These are phyloP conservation scores for Przewalskia tangutica DNA, from an alignment of 257 asterid genomes.

Conservation along the genomic window DNA sequence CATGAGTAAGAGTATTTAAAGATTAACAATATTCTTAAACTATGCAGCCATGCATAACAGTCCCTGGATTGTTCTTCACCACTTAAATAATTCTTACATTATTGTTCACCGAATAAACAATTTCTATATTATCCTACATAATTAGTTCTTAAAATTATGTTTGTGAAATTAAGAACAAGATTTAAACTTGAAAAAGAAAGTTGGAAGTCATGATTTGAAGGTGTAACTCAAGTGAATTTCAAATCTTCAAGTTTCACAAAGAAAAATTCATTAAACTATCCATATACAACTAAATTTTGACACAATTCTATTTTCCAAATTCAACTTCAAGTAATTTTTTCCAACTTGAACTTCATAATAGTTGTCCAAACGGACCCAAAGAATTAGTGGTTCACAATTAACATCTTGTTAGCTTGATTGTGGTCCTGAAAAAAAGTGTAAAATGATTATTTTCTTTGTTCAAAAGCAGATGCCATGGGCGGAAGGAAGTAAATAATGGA, in stretches of 20 bases:
- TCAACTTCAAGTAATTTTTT: neutral
- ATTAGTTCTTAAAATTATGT: neutral
- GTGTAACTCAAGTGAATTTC: neutral
- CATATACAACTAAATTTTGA: too few species aligned
- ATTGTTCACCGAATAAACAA: neutral
- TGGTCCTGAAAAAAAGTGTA: neutral
- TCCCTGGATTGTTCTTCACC: neutral
- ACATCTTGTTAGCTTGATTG: neutral
- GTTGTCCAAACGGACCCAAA: neutral
- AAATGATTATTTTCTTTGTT: slow-evolving; percentile 1
- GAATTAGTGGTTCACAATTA: neutral
- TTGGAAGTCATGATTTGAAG: neutral
- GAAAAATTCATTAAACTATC: neutral
- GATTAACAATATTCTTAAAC: too few species aligned
- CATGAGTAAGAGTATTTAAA: too few species aligned
- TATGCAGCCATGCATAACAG: too few species aligned
- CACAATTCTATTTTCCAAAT: too few species aligned
- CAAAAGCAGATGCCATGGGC: neutral
- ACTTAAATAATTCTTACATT: neutral
- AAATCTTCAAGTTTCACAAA: neutral
- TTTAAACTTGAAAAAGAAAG: neutral
- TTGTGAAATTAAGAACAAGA: too few species aligned
- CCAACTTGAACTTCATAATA: neutral
- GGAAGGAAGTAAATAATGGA: neutral
- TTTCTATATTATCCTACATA: too few species aligned